Evolutionary conservation across 148 eudicot species (phyloP).

Genomic region (Hydrangea macrophylla): DNA sequence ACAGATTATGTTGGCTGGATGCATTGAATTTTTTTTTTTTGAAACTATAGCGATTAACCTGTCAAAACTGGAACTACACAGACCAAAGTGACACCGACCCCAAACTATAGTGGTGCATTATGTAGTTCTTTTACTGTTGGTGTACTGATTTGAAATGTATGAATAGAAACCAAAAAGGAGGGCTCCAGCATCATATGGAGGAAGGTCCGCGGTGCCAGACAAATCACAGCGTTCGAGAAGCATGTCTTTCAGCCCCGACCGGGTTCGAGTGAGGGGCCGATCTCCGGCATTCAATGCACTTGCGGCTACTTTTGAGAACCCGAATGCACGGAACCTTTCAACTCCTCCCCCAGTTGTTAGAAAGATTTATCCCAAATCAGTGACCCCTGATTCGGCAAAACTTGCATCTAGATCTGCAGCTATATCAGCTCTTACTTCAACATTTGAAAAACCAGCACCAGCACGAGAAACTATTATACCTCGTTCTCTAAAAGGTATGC

Average conservation of each 20-base stretch:
- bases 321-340: constrained; percentile 83
- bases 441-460: constrained; percentile 55
- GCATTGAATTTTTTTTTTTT: no score
- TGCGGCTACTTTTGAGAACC: constrained; percentile 83
- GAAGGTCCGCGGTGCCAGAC: constrained; percentile 84
- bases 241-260: constrained; percentile 80
- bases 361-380: constrained; percentile 79
- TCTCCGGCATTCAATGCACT: constrained; percentile 97
- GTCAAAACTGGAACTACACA: no score
- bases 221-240: constrained; percentile 96
- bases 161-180: constrained; percentile 91
- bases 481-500: constrained; percentile 70
- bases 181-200: constrained; percentile 63
- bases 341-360: constrained; percentile 89
- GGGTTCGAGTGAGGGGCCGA: constrained; percentile 89
- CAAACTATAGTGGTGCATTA: no score
- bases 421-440: constrained; percentile 63
- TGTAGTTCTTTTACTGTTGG: not conserved
- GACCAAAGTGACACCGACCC: no score
- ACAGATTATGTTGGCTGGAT: no score
- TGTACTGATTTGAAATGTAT: constrained; percentile 8
- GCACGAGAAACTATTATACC: constrained; percentile 60
- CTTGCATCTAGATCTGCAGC: constrained; percentile 68
- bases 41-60: no score
- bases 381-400: constrained; percentile 54